These are phyloP conservation scores for Candida hispaniensis DNA, from an alignment of 805 yeast genomes.

Conservation along the genomic window DNA sequence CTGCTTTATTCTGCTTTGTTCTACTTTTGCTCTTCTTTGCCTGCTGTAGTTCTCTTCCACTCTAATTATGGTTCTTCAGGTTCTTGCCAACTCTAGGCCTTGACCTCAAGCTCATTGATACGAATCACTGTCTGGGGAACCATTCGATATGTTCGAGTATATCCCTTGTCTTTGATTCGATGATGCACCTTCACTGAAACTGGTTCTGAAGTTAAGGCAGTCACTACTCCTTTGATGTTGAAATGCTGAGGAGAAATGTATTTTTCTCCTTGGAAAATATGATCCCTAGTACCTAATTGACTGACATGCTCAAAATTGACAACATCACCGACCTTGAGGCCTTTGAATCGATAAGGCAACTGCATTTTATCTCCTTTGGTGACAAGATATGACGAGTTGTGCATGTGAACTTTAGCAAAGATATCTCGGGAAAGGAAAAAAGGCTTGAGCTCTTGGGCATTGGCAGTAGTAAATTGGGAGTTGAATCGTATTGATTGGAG, in stretches of 20 bases:
- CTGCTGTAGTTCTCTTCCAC: too few relatives aligned
- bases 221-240: slow-evolving; percentile 60
- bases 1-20: too few relatives aligned
- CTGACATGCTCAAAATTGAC: slow-evolving; percentile 63
- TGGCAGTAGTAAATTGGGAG: too few relatives aligned
- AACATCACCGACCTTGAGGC: slow-evolving; percentile 76
- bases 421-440: slow-evolving; percentile 8
- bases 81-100: slow-evolving; percentile 23
- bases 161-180: slow-evolving; percentile 40
- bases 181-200: slow-evolving; percentile 12
- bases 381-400: slow-evolving; percentile 75
- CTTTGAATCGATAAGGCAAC: slow-evolving; percentile 66
- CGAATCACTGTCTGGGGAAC: slow-evolving; percentile 65
- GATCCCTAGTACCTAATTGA: slow-evolving; percentile 76
- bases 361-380: slow-evolving; percentile 82
- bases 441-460: slow-evolving; percentile 13
- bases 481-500: too few relatives aligned
- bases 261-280: slow-evolving; percentile 49
- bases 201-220: slow-evolving; percentile 17
- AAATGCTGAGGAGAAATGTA: slow-evolving; percentile 42
- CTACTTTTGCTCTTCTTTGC: too few relatives aligned
- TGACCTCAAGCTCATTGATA: slow-evolving; percentile 58
- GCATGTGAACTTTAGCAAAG: slow-evolving; percentile 43
- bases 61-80: too few relatives aligned
- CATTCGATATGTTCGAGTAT: slow-evolving; percentile 59